Base-by-base conservation (phyloP, 768 basidiomycete genomes). In the Leucocoprinus birnbaumii region DNA sequence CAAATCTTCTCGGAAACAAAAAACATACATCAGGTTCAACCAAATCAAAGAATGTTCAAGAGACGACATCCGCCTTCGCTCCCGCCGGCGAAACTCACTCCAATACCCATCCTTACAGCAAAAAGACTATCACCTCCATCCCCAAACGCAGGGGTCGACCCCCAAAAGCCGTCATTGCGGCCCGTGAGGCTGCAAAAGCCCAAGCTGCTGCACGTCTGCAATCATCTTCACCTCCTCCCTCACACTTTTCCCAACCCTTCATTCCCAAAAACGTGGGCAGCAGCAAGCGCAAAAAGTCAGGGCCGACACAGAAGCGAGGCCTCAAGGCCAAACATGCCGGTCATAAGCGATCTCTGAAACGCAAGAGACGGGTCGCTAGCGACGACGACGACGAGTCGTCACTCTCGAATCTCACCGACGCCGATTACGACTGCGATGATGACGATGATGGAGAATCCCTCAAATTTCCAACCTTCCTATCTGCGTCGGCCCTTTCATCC, bases 381-480 rank as follows among this genome's bases (percentile, higher is more conserved):
- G 64, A 70, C 58, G 63, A 75, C 63, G 61, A 68, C 31, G 46
- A 63, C 24, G 46, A 62, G 5, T 63, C 67, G 50, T 70, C 51
- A 55, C 66, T 57, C 4, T 74, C 76, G 46, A 68, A 71, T 55
- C 66, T 70, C 44, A 75, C 68, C 55, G 74, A 76, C 62, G 62
- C 69, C 51, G 71, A 75, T 57, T 52, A 62, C 53, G 58, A 56
- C 43, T 55, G 66, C 52, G 64, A 68, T 34, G 66, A 69, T 53
- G 63, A 70, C 53, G 67, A 69, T 43, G 71, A 72, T 51, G 61
- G 51, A 16, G 69, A 65, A 10, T 72, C 72, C 3, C 68, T 62
- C 43, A 73, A 69, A 47, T 84, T 85, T 65, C 87, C 87, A 11
- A 88, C 85, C 21, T 87, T 89, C 65, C 73, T 89, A 24, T 80